These are phyloP conservation scores for Eimeria falciformis DNA, from an alignment of 169 alveolate genomes.

Conservation along the genomic window DNA sequence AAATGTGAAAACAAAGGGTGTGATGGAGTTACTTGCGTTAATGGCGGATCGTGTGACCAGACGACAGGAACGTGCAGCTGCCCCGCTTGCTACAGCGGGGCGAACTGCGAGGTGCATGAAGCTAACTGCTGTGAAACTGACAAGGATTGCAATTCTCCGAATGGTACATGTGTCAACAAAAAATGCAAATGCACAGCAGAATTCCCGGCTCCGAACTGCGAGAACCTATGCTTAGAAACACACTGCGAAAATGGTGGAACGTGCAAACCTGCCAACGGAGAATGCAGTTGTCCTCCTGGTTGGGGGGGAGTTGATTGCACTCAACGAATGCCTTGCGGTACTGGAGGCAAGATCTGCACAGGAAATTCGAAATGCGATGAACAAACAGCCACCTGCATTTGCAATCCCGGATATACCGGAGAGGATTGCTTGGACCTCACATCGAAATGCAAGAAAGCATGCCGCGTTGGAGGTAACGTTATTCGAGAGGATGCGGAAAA, in stretches of 20 bases:
- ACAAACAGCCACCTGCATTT: slow-evolving; percentile 4
- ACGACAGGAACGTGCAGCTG: slow-evolving; percentile 52
- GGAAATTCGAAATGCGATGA: slow-evolving; percentile 52
- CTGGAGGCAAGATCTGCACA: slow-evolving; percentile 39
- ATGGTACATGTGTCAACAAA: slow-evolving; percentile 54
- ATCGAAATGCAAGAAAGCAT: slow-evolving; percentile 38
- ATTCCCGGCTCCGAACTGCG: slow-evolving; percentile 61
- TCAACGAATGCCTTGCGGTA: slow-evolving; percentile 10
- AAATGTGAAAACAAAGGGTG: slow-evolving; percentile 69
- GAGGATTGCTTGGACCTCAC: slow-evolving; percentile 27
- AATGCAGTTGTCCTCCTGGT: slow-evolving; percentile 60
- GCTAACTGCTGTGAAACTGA: slow-evolving; percentile 59
- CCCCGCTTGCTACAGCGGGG: slow-evolving; percentile 52
- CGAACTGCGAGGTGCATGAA: slow-evolving; percentile 37
- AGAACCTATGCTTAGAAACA: slow-evolving; percentile 57
- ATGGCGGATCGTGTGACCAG: slow-evolving; percentile 67
- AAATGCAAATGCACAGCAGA: slow-evolving; percentile 49
- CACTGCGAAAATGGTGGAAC: slow-evolving; percentile 61
- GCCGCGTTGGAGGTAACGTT: slow-evolving; percentile 50
- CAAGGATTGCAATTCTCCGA: slow-evolving; percentile 60
- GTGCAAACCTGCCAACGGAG: slow-evolving; percentile 60
- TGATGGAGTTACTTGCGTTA: slow-evolving; percentile 64
- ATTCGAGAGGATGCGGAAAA: slow-evolving; percentile 6
- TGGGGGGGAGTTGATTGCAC: slow-evolving; percentile 62
- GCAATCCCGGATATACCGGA: slow-evolving; percentile 63